Evolutionary conservation across 805 yeast genomes (phyloP).

Genomic region (Candida ponderosae): DNA sequence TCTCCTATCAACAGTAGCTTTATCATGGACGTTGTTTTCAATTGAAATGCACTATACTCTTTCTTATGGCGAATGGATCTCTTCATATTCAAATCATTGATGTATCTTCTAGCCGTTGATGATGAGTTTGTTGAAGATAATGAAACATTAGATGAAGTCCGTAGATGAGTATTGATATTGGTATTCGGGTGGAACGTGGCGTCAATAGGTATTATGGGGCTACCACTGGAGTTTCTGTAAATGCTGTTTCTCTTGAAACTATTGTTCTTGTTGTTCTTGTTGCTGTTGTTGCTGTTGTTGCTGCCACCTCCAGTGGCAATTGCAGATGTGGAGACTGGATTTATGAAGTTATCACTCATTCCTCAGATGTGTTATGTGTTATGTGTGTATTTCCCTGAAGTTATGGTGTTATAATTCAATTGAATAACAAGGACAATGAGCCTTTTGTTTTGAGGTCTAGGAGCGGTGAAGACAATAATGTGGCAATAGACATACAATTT

Average conservation of each 20-base stretch:
- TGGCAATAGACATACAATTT: no score
- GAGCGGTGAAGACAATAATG: no score
- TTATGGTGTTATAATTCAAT: no score
- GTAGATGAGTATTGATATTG: conserved; percentile 15
- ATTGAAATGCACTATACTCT: conserved; percentile 4
- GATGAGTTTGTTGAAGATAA: neutral
- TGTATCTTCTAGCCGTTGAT: conserved; percentile 4
- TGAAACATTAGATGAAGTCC: neutral
- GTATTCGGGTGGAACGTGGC: conserved; percentile 14
- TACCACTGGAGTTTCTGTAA: conserved; percentile 10
- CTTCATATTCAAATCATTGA: conserved; percentile 6
- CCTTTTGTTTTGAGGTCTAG: no score
- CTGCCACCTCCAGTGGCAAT: no score
- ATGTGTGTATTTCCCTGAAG: no score
- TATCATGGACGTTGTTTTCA: conserved; percentile 17
- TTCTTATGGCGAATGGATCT: conserved; percentile 11
- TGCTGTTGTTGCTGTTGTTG: conserved; percentile 7
- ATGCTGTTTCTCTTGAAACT: neutral
- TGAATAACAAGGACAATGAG: no score
- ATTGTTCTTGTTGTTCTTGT: conserved; percentile 16
- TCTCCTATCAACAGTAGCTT: conserved; percentile 36
- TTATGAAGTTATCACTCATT: no score
- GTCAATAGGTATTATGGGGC: conserved; percentile 21
- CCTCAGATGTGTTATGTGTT: no score
- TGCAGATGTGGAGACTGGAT: no score